Base-by-base conservation (phyloP, 257 asterid species). In the Jaltomata sinuosa region DNA sequence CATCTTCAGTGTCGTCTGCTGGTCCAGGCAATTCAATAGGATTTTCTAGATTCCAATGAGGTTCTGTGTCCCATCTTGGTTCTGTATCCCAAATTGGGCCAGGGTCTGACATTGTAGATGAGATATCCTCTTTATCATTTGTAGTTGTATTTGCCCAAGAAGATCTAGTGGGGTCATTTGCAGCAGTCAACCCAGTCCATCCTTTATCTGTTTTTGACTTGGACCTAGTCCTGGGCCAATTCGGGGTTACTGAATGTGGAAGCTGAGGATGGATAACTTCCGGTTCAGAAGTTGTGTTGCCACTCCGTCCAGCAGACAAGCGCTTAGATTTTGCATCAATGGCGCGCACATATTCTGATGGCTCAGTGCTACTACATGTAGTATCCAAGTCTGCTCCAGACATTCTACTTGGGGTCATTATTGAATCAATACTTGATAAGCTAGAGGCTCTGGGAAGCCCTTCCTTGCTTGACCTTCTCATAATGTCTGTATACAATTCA, bases 71-170 rank as follows among this genome's bases (percentile, higher is more conserved):
- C 99, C 99, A 96, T 74, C 96, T 93, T 16, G 99, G 99, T 89
- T 94, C 99, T 31, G 98, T 87, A 87, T 96, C 98, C 99, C 99
- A 96, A 81, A 96, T 92, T 19, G 99, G 99, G 50, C 98, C 98
- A 1, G 99, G 99, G 89, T 96, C 99, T 3, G 99, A 96, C 88
- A 96, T 87, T 29, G 99, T 96, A n/a, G 99, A 96, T 62, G 97
- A 96, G 81, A 93, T 96, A 88, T 96, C 99, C 89, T 96, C 99
- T 89, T 87, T 93, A 86, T 96, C 99, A 45, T 93, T 85, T 45
- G 95, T 79, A 16, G 92, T 84, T 16, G 91, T 38, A 79, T 89
- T 94, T 77, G 91, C 94, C 99, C 99, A 94, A 25, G 98, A 94
- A 88, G 89, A 83, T 84, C 98, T 90, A 31, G 89, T 89, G 42